Base-by-base conservation (phyloP, 2,329 filamentous ascomycete genomes). In the Pyricularia sp. region DNA sequence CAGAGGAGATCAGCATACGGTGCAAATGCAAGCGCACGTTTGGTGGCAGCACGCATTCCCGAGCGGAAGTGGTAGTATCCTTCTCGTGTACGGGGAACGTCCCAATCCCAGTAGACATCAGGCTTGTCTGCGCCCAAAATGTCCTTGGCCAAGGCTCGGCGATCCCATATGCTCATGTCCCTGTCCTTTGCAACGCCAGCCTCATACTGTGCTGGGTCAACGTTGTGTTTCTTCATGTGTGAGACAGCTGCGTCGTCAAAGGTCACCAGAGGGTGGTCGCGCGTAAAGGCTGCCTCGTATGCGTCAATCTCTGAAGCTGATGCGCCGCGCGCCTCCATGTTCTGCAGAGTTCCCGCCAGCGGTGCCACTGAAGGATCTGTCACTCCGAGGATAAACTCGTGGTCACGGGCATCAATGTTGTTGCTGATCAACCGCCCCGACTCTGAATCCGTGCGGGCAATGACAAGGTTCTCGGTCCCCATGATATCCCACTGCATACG, bases 401-500 rank as follows among this genome's bases (percentile, higher is more conserved):
- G 95, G 76, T 99, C 95, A 70, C 95, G 91, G 6, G 93, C 90
- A 76, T 99, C 95, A 71, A 99, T 91, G 17, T 93, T 92, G 70
- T 91, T 97, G 70, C 91, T 96, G 69, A 99, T 85, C 26, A 99
- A 86, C 77, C 90, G 94, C 64, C 94, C 95, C 71, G 92, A 97
- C 80, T 98, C 95, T 0, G 93, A 96, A 79, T 99, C 95, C 1
- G 95, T 98, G 69, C 95, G 90, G 2, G 95, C 95, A 76, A 99
- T 95, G 61, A 98, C 88, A 4, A 98, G 85, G 78, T 97, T 98
- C 81, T 99, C 95, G 68, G 88, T 90, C 65, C 94, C 95, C 94
- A 99, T 98, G 74, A 97, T 85, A 76, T 99, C 95, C 94, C 94
- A 99, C 77, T 99, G 95, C 82, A 97, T 97, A 70, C 95, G 90